phyloP scores from a whole-genome alignment of 257 asterid genomes.

The Salvia splendens region DNA sequence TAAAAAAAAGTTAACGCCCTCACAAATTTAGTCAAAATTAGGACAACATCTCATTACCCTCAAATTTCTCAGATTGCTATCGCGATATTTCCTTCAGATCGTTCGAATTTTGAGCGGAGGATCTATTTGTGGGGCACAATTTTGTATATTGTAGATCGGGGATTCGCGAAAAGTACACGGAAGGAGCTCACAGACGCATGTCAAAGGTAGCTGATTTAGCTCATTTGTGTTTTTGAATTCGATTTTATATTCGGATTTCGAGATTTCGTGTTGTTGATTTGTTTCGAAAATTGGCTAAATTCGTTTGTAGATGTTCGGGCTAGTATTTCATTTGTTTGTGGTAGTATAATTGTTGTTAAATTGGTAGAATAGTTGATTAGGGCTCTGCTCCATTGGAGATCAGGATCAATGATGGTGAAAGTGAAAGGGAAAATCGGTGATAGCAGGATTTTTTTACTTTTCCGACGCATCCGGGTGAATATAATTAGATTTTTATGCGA shows the following conservation, averaged over 20 bases:
- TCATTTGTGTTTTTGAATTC: constrained; percentile 5
- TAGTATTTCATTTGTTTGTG: constrained; percentile 21
- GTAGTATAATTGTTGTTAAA: constrained; percentile 1
- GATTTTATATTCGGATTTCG: not conserved
- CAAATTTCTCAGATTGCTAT: not conserved
- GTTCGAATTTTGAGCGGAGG: constrained; percentile 26
- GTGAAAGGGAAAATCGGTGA: not conserved
- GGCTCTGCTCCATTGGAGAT: constrained; percentile 19
- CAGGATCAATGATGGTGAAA: constrained; percentile 18
- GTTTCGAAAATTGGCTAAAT: constrained; percentile 10
- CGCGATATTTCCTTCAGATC: constrained; percentile 29
- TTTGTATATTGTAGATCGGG: constrained; percentile 33
- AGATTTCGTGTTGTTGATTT: not conserved
- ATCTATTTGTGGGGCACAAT: constrained; percentile 25
- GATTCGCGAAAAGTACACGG: constrained; percentile 11
- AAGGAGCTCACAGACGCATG: constrained; percentile 42
- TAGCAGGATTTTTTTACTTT: constrained; percentile 7
- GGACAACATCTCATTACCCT: constrained; percentile 11
- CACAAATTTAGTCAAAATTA: constrained; percentile 30
- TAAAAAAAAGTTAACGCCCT: constrained; percentile 26
- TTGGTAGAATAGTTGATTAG: constrained; percentile 21
- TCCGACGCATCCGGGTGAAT: not conserved
- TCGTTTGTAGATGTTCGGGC: constrained; percentile 21
- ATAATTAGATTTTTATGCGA: not conserved
- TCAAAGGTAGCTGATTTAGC: constrained; percentile 27